Conservation (phyloP, 106 monocot genomes). For the Dendrobium officinale region DNA sequence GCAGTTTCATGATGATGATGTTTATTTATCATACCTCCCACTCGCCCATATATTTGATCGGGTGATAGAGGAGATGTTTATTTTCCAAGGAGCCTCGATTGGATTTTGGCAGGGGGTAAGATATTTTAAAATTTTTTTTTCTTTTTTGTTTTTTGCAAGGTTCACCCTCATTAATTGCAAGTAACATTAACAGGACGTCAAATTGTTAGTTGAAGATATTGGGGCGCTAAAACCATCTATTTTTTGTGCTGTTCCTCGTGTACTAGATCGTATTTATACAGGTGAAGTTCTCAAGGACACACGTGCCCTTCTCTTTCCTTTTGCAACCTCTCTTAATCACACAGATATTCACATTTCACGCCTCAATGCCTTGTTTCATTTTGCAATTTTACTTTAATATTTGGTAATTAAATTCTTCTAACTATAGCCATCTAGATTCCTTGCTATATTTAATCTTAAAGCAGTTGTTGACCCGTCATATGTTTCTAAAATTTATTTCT, state of each 20-base stretch:
- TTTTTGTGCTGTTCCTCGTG: conserved; percentile 95
- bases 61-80: conserved; percentile 81
- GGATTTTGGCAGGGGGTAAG: conserved; percentile 98
- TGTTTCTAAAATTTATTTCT: not conserved
- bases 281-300: conserved; percentile 20
- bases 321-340: not conserved
- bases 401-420: not conserved
- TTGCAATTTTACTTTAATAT: not conserved
- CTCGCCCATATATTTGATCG: conserved; percentile 95
- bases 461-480: not conserved
- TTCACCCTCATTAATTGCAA: not conserved
- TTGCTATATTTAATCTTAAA: not conserved
- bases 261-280: conserved; percentile 84
- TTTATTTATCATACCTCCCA: conserved; percentile 93
- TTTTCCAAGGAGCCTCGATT: conserved; percentile 78
- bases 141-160: not conserved
- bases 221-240: conserved; percentile 73
- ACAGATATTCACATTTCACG: not conserved
- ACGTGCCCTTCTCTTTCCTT: not conserved
- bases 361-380: not conserved
- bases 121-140: not conserved
- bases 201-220: conserved; percentile 78
- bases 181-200: conserved; percentile 57
- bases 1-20: conserved; percentile 57
- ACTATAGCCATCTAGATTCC: not conserved